phyloP scores from a whole-genome alignment of 2,329 filamentous ascomycete species.

The Beauveria brongniartii region DNA sequence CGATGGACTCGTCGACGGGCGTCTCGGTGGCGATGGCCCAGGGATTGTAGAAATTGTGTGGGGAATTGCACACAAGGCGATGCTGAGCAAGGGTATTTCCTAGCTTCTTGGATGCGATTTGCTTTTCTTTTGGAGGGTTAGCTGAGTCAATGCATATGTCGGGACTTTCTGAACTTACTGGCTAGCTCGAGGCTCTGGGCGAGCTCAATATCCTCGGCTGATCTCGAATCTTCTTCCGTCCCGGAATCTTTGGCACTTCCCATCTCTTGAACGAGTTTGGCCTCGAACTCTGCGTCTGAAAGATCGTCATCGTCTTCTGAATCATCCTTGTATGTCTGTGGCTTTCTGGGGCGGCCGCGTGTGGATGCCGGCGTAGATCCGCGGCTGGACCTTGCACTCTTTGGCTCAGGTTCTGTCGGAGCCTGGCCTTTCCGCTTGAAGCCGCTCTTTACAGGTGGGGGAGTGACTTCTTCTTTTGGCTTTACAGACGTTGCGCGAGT shows the following conservation, averaged over 20 bases:
- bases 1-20: slow-evolving; percentile 67
- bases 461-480: slow-evolving; percentile 9
- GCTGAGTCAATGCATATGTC: too few relatives aligned
- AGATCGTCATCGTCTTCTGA: slow-evolving; percentile 54
- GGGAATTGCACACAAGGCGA: slow-evolving; percentile 83
- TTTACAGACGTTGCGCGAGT: slow-evolving; percentile 18
- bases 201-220: slow-evolving; percentile 54
- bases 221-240: slow-evolving; percentile 23
- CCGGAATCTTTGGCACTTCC: slow-evolving; percentile 32
- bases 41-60: slow-evolving; percentile 94
- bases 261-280: slow-evolving; percentile 60
- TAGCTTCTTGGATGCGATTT: slow-evolving; percentile 84
- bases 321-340: slow-evolving; percentile 43
- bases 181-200: slow-evolving; percentile 66
- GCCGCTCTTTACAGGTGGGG: slow-evolving; percentile 15
- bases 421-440: slow-evolving; percentile 26
- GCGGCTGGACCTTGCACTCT: slow-evolving; percentile 68
- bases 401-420: slow-evolving; percentile 36
- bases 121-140: slow-evolving; percentile 47
- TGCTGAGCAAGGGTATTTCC: slow-evolving; percentile 91
- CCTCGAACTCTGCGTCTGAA: slow-evolving; percentile 79
- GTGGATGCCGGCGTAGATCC: slow-evolving; percentile 62
- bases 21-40: slow-evolving; percentile 57
- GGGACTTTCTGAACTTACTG: slow-evolving; percentile 42
- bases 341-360: slow-evolving; percentile 43